phyloP scores from a whole-genome alignment of 805 yeast species.

The Lipomyces mesembrius region DNA sequence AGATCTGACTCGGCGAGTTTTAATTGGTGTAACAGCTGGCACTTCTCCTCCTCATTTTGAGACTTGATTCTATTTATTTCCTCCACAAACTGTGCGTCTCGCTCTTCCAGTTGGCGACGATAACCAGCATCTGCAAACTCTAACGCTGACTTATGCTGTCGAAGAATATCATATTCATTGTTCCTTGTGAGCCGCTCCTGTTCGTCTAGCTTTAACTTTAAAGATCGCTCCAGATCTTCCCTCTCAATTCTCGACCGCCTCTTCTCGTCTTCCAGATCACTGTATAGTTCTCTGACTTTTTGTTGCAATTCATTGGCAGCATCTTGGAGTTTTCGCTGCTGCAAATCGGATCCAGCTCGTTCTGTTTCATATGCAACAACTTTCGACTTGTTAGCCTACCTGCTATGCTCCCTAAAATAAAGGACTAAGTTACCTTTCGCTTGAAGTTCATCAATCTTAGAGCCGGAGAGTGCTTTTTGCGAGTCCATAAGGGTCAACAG shows the following conservation, averaged over 20 bases:
- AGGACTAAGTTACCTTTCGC: constrained; percentile 16
- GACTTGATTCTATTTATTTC: constrained; percentile 5
- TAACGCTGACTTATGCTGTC: constrained; percentile 27
- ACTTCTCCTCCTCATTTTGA: constrained; percentile 40
- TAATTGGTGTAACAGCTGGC: constrained; percentile 40
- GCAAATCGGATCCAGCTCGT: constrained; percentile 49
- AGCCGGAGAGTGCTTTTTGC: not conserved
- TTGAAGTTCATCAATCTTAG: constrained; percentile 18
- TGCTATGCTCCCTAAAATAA: not conserved
- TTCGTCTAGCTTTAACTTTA: constrained; percentile 46
- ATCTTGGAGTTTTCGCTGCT: constrained; percentile 46
- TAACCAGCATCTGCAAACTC: constrained; percentile 7
- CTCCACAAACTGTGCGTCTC: constrained; percentile 4
- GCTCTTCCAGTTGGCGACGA: constrained; percentile 4
- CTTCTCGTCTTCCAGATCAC: constrained; percentile 42
- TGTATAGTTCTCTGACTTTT: constrained; percentile 41
- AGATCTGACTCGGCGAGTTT: constrained; percentile 13
- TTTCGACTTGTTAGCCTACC: not conserved
- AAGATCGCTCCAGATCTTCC: constrained; percentile 48
- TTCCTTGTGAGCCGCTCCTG: constrained; percentile 42
- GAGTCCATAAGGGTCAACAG: constrained; percentile 10
- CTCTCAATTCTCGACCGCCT: constrained; percentile 46
- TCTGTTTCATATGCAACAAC: constrained; percentile 46
- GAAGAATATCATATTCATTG: constrained; percentile 39
- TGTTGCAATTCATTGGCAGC: constrained; percentile 44